phyloP scores from a whole-genome alignment of 768 basidiomycete species.

The Mycena olivaceomarginata region DNA sequence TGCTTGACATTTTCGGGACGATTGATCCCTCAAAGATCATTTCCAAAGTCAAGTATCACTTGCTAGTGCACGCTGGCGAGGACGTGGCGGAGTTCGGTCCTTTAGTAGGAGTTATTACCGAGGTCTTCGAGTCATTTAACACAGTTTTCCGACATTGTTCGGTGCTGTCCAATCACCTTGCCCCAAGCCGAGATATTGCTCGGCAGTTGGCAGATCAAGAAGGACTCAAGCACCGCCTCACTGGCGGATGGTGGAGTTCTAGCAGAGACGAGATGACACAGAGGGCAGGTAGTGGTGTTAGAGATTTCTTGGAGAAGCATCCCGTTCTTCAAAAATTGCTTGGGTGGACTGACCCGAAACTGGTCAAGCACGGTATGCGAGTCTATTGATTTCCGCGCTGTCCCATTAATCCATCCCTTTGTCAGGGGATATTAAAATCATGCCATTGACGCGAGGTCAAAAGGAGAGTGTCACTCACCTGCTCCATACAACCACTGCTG shows the following conservation, averaged over 20 bases:
- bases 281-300: background rate
- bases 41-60: constrained; percentile 45
- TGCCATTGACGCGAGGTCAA: background rate
- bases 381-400: background rate
- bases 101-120: background rate
- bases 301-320: background rate
- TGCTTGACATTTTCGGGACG: constrained; percentile 41
- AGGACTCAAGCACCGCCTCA: constrained; percentile 8
- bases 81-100: constrained; percentile 1
- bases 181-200: constrained; percentile 11
- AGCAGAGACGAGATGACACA: background rate
- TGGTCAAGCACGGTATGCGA: background rate
- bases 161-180: constrained; percentile 18
- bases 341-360: background rate
- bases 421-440: background rate
- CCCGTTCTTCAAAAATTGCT: constrained; percentile 1
- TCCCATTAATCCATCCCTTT: background rate
- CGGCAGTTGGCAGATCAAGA: background rate
- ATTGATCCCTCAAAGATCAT: constrained; percentile 40
- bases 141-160: background rate
- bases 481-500: background rate
- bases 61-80: background rate
- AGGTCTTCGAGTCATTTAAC: constrained; percentile 12
- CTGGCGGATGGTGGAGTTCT: constrained; percentile 5
- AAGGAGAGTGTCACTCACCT: background rate